Evolutionary conservation across 495 filamentous ascomycete genomes (phyloP).

Genomic region (Neurospora sp.): DNA sequence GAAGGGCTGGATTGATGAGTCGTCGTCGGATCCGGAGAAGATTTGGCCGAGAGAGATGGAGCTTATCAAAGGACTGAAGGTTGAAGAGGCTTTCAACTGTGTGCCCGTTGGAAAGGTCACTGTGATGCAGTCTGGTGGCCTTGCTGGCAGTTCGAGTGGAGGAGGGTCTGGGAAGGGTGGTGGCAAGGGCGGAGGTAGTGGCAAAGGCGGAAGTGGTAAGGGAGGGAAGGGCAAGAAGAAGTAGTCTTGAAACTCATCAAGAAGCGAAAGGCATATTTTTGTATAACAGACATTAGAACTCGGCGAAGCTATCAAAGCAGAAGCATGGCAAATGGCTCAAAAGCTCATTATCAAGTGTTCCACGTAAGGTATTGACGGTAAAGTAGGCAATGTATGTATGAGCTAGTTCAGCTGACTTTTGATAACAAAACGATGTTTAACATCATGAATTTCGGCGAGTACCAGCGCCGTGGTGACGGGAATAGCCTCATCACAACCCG

Average conservation of each 20-base stretch:
- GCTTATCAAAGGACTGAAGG: slow-evolving; percentile 67
- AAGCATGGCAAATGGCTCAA: not conserved
- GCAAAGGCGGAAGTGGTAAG: slow-evolving; percentile 6
- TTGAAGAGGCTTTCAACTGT: slow-evolving; percentile 69
- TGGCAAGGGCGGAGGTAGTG: slow-evolving; percentile 19
- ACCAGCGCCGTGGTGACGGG: not conserved
- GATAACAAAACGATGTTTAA: not conserved
- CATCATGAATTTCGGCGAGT: not conserved
- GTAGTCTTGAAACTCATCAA: not conserved
- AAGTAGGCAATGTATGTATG: not conserved
- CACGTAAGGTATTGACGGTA: not conserved
- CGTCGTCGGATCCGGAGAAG: slow-evolving; percentile 53
- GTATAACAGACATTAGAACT: not conserved
- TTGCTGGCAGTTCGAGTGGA: slow-evolving; percentile 32
- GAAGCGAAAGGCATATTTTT: not conserved
- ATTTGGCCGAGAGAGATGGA: slow-evolving; percentile 78
- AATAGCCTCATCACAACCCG: not conserved
- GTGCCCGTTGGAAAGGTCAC: slow-evolving; percentile 81
- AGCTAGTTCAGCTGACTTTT: not conserved
- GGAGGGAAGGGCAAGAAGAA: slow-evolving; percentile 11
- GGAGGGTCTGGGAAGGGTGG: slow-evolving; percentile 35
- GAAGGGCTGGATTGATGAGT: slow-evolving; percentile 49
- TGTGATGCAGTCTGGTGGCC: slow-evolving; percentile 56
- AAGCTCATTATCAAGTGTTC: not conserved
- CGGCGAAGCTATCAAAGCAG: not conserved